phyloP scores from a whole-genome alignment of 2,329 filamentous ascomycete species.

The Penicillium sp. region DNA sequence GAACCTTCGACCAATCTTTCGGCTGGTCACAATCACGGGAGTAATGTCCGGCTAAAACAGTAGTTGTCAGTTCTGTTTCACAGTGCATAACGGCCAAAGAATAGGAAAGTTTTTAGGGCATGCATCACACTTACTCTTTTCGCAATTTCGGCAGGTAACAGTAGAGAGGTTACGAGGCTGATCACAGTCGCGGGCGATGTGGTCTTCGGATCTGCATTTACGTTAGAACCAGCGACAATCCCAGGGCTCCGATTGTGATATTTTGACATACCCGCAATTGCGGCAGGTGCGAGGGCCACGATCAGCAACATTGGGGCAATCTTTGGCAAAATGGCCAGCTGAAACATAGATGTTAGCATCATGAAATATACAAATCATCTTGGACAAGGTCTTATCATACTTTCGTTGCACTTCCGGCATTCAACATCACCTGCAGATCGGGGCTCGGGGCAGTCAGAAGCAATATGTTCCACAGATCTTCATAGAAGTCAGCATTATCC shows the following conservation, averaged over 20 bases:
- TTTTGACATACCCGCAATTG: conserved; percentile 44
- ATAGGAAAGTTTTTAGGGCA: not conserved
- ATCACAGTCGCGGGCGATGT: conserved; percentile 45
- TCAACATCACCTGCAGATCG: conserved; percentile 45
- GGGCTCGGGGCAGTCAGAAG: conserved; percentile 49
- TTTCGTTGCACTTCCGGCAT: conserved; percentile 45
- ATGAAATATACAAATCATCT: not conserved
- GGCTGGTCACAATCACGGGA: conserved; percentile 45
- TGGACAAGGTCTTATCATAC: conserved; percentile 21
- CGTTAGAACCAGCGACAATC: conserved; percentile 14
- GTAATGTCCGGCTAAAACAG: conserved; percentile 39
- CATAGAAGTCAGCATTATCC: conserved; percentile 17
- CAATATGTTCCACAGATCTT: conserved; percentile 46
- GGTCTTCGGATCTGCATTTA: conserved; percentile 40
- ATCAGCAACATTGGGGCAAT: conserved; percentile 41
- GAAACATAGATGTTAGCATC: conserved; percentile 7
- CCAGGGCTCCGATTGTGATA: not conserved
- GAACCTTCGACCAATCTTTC: conserved; percentile 44
- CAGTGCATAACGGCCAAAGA: not conserved
- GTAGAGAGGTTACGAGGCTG: conserved; percentile 41
- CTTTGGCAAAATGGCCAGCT: conserved; percentile 49
- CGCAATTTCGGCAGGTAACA: conserved; percentile 48
- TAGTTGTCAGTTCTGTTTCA: conserved; percentile 8
- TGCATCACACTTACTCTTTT: conserved; percentile 33
- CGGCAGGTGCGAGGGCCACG: conserved; percentile 38